These are phyloP conservation scores for Arachnomyces sp. DNA, from an alignment of 2,329 filamentous ascomycete genomes.

Conservation along the genomic window DNA sequence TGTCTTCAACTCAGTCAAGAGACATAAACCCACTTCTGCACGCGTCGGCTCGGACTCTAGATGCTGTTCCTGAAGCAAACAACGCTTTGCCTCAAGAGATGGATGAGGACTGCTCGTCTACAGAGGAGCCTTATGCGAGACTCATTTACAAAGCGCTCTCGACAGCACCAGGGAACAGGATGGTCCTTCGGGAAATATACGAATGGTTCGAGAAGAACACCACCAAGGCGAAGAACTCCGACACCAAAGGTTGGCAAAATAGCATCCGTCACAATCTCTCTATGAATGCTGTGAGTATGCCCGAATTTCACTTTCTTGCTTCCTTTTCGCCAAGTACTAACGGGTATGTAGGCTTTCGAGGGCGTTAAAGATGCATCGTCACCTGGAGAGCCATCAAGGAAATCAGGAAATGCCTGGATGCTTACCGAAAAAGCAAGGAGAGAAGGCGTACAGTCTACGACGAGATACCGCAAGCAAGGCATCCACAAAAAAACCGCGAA, in stretches of 20 bases:
- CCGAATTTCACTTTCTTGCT: background rate
- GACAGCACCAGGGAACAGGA: slow-evolving; percentile 55
- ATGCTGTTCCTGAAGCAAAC: background rate
- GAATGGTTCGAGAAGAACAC: slow-evolving; percentile 81
- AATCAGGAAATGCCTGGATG: slow-evolving; percentile 67
- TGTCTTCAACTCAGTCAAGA: too few species aligned
- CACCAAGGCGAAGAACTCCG: slow-evolving; percentile 56
- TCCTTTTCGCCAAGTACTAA: slow-evolving; percentile 11
- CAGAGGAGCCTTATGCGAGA: slow-evolving; percentile 66
- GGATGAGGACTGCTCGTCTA: slow-evolving; percentile 22
- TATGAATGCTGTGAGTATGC: slow-evolving; percentile 73
- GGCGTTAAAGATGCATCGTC: slow-evolving; percentile 21
- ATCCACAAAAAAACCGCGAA: slow-evolving; percentile 31
- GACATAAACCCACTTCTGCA: too few species aligned
- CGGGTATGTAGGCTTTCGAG: slow-evolving; percentile 25
- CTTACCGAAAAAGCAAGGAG: slow-evolving; percentile 61
- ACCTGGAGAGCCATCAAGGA: slow-evolving; percentile 47
- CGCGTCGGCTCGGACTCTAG: background rate
- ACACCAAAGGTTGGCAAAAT: slow-evolving; percentile 78
- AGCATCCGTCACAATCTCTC: slow-evolving; percentile 92
- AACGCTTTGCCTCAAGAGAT: slow-evolving; percentile 4
- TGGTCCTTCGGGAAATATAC: slow-evolving; percentile 82
- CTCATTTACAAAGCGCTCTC: slow-evolving; percentile 71
- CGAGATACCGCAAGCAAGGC: slow-evolving; percentile 56
- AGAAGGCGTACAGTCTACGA: slow-evolving; percentile 76